Conservation (phyloP, 441 rosid genomes). For the Corymbia citriodora region DNA sequence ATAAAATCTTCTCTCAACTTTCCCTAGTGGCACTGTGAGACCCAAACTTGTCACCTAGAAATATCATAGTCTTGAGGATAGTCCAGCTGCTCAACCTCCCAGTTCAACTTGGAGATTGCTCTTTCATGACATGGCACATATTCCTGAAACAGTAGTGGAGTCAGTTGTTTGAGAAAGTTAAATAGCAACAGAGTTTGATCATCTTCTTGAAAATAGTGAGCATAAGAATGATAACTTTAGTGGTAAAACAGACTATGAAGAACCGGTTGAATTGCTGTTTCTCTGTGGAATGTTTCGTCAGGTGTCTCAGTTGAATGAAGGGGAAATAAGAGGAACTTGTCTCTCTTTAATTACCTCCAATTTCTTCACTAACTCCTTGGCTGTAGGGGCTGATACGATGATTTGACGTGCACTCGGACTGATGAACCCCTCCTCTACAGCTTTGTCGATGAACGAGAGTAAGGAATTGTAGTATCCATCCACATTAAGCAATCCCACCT, state of each 20-base stretch:
- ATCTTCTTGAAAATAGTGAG: background rate
- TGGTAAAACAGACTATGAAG: background rate
- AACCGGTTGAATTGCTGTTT: background rate
- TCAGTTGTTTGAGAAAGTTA: background rate
- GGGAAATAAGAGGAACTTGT: background rate
- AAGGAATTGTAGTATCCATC: conserved; percentile 82
- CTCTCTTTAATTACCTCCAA: conserved; percentile 42
- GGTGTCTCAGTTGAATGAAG: background rate
- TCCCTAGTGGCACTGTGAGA: background rate
- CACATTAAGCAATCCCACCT: conserved; percentile 70
- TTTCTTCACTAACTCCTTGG: conserved; percentile 57
- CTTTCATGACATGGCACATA: conserved; percentile 64
- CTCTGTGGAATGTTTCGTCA: background rate
- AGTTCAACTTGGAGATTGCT: conserved; percentile 49
- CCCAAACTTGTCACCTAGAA: conserved; percentile 23
- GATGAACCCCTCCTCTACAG: conserved; percentile 74
- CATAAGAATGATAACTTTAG: background rate
- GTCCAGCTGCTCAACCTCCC: conserved; percentile 60
- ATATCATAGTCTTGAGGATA: conserved; percentile 38
- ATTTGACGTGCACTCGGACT: conserved; percentile 68
- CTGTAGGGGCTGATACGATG: conserved; percentile 68
- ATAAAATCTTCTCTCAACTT: background rate
- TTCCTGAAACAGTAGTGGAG: conserved; percentile 27
- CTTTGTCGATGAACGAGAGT: conserved; percentile 69
- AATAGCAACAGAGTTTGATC: background rate